phyloP scores from a whole-genome alignment of 352 stramenopile species.

The Phytophthora foliorum region DNA sequence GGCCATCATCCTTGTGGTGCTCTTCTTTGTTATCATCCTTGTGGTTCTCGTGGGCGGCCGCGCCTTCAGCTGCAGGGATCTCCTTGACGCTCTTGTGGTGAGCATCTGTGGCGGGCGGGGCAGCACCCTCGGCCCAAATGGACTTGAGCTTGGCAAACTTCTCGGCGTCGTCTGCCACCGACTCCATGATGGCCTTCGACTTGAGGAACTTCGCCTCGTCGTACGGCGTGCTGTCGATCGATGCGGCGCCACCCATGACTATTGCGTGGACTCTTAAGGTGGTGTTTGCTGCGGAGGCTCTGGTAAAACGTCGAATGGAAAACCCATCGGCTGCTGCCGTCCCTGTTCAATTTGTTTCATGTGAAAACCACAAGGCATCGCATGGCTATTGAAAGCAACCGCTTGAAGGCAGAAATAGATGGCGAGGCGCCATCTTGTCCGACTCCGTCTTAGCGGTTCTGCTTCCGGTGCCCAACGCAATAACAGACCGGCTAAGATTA shows the following conservation, averaged over 20 bases:
- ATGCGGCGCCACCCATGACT: constrained; percentile 59
- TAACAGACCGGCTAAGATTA: constrained; percentile 8
- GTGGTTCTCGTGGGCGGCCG: constrained; percentile 14
- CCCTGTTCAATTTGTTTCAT: constrained; percentile 2
- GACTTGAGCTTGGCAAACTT: constrained; percentile 80
- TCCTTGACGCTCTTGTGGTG: constrained; percentile 56
- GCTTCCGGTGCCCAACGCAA: background rate
- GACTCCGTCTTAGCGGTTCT: constrained; percentile 4
- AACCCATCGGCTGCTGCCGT: background rate
- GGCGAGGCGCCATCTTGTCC: constrained; percentile 6
- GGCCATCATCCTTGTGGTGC: constrained; percentile 11
- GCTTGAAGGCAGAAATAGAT: constrained; percentile 25
- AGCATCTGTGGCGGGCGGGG: constrained; percentile 14
- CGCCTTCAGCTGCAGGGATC: constrained; percentile 17
- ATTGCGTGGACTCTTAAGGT: background rate
- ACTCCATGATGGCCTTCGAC: constrained; percentile 78
- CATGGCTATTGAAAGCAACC: constrained; percentile 18
- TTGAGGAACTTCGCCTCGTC: constrained; percentile 74
- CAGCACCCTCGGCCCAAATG: constrained; percentile 57
- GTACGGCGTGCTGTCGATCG: constrained; percentile 69
- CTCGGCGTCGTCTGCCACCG: constrained; percentile 60
- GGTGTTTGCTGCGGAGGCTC: constrained; percentile 19
- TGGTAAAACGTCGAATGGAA: constrained; percentile 38
- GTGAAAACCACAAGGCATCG: constrained; percentile 9
- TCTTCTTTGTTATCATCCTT: constrained; percentile 25